Base-by-base conservation (phyloP, 441 rosid genomes). In the Mallotus repandus region DNA sequence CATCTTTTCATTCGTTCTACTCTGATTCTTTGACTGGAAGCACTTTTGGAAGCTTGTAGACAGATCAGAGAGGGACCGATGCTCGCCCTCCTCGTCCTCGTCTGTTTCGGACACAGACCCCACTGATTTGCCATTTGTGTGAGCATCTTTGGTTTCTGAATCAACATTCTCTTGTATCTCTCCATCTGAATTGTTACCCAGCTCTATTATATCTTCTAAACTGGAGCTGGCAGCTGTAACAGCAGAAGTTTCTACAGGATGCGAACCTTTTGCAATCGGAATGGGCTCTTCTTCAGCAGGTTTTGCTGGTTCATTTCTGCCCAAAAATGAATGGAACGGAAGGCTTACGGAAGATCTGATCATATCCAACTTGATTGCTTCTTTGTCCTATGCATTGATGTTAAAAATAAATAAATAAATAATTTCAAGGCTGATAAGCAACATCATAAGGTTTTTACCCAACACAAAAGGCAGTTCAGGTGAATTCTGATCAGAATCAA, bases 31-130 rank as follows among this genome's bases (percentile, higher is more conserved):
- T 0, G 88, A 77, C 70, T 84, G 77, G 48, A 87, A 86, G 82
- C 98, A 92, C 68, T 90, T 85, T 68, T 86, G 80, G 80, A 91
- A 92, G 86, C 94, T 91, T 25, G 87, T 81, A 22, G 99, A 95
- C 77, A 95, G 73, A 56, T 92, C 94, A 3, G 93, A 82, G 45
- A 92, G 89, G 68, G 97, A 85, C 71, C 76, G 81, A 6, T 88
- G 79, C 71, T 84, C 32, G 32, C 32, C 32, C 32, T 29, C 91
- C 50, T 82, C 91, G 43, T 85, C 82, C 15, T 78, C 56, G 9
- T 85, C 76, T 46, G 66, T 65, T 67, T 81, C 84, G 50, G 78
- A 57, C 16, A 43, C 69, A 53, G 81, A 77, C 46, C 74, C 77
- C 19, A 16, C 68, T 1, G 76, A 62, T 57, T 74, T 65, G 32